Evolutionary conservation across 495 filamentous ascomycete genomes (phyloP).

Genomic region (Talaromyces trachyspermus): DNA sequence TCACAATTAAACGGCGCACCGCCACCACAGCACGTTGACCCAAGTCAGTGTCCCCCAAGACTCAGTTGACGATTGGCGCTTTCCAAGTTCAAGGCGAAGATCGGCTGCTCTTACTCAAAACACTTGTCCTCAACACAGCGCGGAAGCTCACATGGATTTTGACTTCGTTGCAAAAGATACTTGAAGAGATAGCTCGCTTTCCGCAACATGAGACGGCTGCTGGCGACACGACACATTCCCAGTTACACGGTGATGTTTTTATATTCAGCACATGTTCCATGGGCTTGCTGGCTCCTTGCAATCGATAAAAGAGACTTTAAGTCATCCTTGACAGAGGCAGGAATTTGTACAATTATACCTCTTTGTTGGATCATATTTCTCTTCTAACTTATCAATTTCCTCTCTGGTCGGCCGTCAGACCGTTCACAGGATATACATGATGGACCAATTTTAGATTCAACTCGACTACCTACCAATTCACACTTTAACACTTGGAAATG

Average conservation of each 20-base stretch:
- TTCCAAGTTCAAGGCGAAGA: constrained; percentile 3
- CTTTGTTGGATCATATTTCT: not conserved
- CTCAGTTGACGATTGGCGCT: not conserved
- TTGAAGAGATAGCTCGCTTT: not conserved
- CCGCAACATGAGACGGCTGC: not conserved
- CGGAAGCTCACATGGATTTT: not conserved
- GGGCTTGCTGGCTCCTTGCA: not conserved
- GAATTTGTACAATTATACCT: not conserved
- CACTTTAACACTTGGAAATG: too few relatives aligned
- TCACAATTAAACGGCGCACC: not conserved
- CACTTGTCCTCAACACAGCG: not conserved
- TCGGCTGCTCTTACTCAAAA: not conserved
- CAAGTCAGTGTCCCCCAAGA: not conserved
- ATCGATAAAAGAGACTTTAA: not conserved
- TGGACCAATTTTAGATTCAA: too few relatives aligned
- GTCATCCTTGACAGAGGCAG: not conserved
- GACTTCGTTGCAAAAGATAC: constrained; percentile 17
- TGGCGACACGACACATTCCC: not conserved
- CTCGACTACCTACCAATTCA: too few relatives aligned
- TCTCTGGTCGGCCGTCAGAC: not conserved
- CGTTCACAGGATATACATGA: too few relatives aligned
- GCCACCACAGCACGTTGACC: not conserved
- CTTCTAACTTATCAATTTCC: not conserved
- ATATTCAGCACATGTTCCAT: constrained; percentile 1
- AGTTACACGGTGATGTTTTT: not conserved